Conservation (phyloP, 23 red algal species). For the Gracilaria caudata region DNA sequence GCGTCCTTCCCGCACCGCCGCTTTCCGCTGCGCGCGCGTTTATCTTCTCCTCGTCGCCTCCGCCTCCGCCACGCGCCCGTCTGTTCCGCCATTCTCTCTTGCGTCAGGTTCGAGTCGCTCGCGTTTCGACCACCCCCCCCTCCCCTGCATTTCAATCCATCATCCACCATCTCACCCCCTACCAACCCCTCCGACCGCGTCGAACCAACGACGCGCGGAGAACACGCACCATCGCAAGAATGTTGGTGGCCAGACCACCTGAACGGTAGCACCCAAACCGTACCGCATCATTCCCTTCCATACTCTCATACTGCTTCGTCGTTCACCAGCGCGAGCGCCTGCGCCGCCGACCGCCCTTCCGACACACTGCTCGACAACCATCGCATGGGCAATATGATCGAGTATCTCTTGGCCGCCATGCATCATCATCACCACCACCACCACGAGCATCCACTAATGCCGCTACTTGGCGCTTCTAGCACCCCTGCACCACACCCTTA, state of each 20-base stretch:
- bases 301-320: neutral
- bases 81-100: neutral
- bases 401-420: neutral
- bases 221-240: slow-evolving; percentile 6
- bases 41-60: neutral
- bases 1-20: neutral
- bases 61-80: neutral
- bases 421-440: neutral
- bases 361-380: neutral
- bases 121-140: neutral
- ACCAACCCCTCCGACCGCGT: slow-evolving; percentile 44
- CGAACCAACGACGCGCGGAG: slow-evolving; percentile 31
- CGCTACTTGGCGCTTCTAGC: neutral
- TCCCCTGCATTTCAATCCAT: neutral
- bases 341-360: neutral
- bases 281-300: neutral
- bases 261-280: slow-evolving; percentile 9
- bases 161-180: slow-evolving; percentile 19
- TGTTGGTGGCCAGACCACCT: slow-evolving; percentile 6
- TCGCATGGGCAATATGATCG: neutral
- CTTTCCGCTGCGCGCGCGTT: neutral
- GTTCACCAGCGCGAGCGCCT: neutral
- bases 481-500: neutral
- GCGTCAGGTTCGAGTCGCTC: too few relatives aligned
- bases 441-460: neutral